A percentile compares a stretch with the other conserved stretches of the same genome.
Conservation (phyloP, 345 rosid species). For the Salix udensis region DNA sequence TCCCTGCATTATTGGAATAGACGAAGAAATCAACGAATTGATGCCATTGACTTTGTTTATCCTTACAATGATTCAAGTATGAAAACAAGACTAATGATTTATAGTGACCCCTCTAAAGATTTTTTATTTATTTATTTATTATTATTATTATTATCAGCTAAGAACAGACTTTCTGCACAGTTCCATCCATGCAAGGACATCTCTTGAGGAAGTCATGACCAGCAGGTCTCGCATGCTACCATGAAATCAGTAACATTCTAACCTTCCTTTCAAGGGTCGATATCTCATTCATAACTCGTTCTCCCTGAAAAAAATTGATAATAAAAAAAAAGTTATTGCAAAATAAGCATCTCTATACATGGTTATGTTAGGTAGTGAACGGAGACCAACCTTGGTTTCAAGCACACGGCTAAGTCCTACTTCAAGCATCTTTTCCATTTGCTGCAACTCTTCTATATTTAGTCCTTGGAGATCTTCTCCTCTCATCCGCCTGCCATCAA, state of each 20-base stretch:
- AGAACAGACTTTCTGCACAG: not conserved
- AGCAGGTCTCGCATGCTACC: not conserved
- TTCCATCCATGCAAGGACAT: not conserved
- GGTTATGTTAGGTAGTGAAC: not conserved
- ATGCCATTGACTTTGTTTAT: not conserved
- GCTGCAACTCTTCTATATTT: conserved; percentile 19
- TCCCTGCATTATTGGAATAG: conserved; percentile 39
- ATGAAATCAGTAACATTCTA: not conserved
- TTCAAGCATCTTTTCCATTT: conserved; percentile 20
- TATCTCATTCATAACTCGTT: conserved; percentile 44
- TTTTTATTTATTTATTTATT: too few species aligned
- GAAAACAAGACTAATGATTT: not conserved
- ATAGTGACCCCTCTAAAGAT: not conserved
- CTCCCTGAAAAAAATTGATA: conserved; percentile 24
- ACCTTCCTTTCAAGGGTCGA: conserved; percentile 51
- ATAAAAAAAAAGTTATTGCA: not conserved
- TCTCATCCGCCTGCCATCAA: conserved; percentile 19
- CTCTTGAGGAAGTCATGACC: not conserved
- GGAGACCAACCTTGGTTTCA: conserved; percentile 12
- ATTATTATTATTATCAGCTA: not conserved
- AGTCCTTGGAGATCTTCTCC: conserved; percentile 28
- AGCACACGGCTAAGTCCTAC: conserved; percentile 16
- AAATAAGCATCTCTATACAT: not conserved
- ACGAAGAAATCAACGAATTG: not conserved
- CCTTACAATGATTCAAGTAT: too few species aligned